Percentiles rank a stretch among this genome's conserved stretches.
Evolutionary conservation across 805 yeast species (phyloP).

Genomic region (Limtongia smithiae): DNA sequence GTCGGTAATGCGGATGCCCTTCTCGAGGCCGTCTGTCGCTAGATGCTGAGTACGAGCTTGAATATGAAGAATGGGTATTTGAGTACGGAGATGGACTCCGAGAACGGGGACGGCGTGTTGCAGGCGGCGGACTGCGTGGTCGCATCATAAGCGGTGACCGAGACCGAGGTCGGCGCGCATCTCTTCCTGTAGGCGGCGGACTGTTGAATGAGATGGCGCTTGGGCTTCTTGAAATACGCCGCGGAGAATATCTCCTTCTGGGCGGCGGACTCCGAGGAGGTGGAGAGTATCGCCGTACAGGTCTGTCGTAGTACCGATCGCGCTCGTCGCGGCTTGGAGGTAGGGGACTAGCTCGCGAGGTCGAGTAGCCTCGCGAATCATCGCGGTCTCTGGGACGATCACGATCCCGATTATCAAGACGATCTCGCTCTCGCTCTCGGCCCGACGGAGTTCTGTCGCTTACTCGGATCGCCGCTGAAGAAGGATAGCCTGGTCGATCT

Average conservation of each 20-base stretch:
- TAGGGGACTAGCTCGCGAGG: conserved; percentile 2
- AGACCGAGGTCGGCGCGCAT: no score
- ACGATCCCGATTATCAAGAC: conserved; percentile 11
- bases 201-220: no score
- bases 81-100: conserved; percentile 1
- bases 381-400: conserved; percentile 8
- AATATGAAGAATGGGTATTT: background rate
- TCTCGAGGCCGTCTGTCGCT: conserved; percentile 8
- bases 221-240: no score
- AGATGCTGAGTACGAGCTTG: no score
- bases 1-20: background rate
- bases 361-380: background rate
- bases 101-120: background rate
- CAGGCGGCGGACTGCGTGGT: conserved; percentile 12
- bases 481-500: no score
- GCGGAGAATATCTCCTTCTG: no score
- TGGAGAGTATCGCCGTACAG: conserved; percentile 4
- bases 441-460: no score
- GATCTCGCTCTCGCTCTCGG: no score
- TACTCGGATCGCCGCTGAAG: no score
- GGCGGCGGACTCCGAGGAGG: conserved; percentile 17
- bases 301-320: conserved; percentile 4
- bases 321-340: conserved; percentile 2
- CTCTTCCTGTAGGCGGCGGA: no score
- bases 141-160: no score